These are phyloP conservation scores for Calcarisporium arbuscula DNA, from an alignment of 2,329 filamentous ascomycete genomes.

Conservation along the genomic window DNA sequence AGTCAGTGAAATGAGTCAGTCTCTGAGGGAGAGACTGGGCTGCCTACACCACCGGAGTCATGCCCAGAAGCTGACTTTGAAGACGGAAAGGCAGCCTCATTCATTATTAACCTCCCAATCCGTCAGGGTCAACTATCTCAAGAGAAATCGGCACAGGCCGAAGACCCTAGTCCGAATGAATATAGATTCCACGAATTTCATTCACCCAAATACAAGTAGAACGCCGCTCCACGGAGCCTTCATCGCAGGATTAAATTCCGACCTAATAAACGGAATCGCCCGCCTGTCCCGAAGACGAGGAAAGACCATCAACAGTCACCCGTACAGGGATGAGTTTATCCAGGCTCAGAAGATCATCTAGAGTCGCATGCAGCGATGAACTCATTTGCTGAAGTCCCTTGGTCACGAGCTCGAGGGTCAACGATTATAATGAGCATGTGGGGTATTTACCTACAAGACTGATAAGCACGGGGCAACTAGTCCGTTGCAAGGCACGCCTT, in stretches of 20 bases:
- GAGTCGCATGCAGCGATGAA: background rate
- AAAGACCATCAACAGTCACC: background rate
- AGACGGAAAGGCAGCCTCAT: background rate
- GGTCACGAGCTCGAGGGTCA: background rate
- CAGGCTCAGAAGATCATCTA: background rate
- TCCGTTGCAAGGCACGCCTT: background rate
- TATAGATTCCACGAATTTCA: slow-evolving; percentile 1
- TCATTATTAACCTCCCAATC: background rate
- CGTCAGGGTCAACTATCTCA: background rate
- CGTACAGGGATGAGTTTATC: background rate
- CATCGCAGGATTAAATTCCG: too few species aligned
- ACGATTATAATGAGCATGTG: background rate
- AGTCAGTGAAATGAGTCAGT: background rate
- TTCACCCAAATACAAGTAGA: background rate
- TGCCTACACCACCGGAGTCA: too few species aligned
- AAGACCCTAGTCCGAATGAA: too few species aligned
- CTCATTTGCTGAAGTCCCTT: background rate
- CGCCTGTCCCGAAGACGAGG: background rate
- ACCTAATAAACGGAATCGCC: too few species aligned
- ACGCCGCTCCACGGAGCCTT: too few species aligned
- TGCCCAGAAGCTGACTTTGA: background rate
- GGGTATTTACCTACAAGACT: too few species aligned
- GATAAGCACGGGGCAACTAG: background rate
- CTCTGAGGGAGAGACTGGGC: background rate
- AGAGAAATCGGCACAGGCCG: too few species aligned